Evolutionary conservation across 352 stramenopile genomes (phyloP), one percentile per base, ranked within the genome.

Genomic region (Pythium oligandrum): DNA sequence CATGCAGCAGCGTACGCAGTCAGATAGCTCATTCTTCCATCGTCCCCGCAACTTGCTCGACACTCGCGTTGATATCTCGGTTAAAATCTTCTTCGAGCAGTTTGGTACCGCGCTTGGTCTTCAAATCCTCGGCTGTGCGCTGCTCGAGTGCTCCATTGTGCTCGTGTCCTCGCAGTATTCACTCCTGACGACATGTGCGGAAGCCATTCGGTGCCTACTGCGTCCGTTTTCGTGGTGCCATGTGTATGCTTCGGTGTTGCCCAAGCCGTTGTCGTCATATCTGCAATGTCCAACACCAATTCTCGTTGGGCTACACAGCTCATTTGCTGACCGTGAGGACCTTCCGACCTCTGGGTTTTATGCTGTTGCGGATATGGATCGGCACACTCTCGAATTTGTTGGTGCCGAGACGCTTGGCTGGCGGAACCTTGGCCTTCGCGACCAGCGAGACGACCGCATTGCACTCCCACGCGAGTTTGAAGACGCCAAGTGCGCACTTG

Each of bases 241-340:
- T 53, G 85, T 95, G 48, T 96, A 96, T 60, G 77, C 88, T 11
- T 85, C 87, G 2, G 78, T 95, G 51, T 64, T 96, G 4, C 87
- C 88, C 4, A 84, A 91, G 61, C 61, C 78, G 38, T 63, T 96
- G 42, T 70, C 95, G 3, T 92, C 86, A 32, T 93, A 95, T 44
- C 71, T 96, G 34, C 83, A 96, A 56, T 95, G 86, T 30, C 88
- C 88, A n/a, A 95, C 86, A 40, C 86, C 86, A 7, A 95, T 96
- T 61, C 68, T 96, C 35, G 83, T 95, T 2, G 88, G 88, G 30
- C 63, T 96, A 1, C 86, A 96, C 54, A 88, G 76, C 30, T 66
- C 68, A 17, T 90, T 83, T 58, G 79, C 77, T 2, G 49, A 73
- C 8, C 73, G 81, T 26, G 70, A 60, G 3, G 75, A 88, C 40